These are phyloP conservation scores for Stagonosporopsis chrysanthemi DNA, from an alignment of 2,329 filamentous ascomycete genomes.

Conservation along the genomic window DNA sequence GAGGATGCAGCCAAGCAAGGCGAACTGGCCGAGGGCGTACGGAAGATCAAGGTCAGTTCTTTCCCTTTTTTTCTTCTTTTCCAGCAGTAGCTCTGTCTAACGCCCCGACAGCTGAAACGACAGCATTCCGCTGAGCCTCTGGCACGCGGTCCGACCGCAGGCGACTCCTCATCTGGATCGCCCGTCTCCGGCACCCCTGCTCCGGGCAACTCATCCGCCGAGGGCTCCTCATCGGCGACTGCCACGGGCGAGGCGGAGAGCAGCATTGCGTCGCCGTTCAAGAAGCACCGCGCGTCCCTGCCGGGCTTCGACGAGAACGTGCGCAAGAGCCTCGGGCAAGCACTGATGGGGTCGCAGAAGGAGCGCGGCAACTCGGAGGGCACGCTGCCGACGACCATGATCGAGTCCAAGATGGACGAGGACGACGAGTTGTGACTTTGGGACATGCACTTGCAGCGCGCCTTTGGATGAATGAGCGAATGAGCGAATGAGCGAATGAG, in stretches of 20 bases:
- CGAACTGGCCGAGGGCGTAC: conserved; percentile 80
- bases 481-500: too few species aligned
- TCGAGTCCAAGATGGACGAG: conserved; percentile 50
- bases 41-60: conserved; percentile 73
- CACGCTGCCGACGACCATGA: conserved; percentile 29
- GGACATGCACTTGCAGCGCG: conserved; percentile 33
- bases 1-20: conserved; percentile 77
- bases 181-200: conserved; percentile 32
- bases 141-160: conserved; percentile 43
- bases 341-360: conserved; percentile 41
- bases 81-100: conserved; percentile 22
- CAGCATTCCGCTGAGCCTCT: conserved; percentile 78
- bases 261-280: conserved; percentile 72
- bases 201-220: conserved; percentile 23
- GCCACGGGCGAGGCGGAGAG: conserved; percentile 52
- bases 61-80: too few species aligned
- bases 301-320: conserved; percentile 57
- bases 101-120: conserved; percentile 71
- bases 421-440: conserved; percentile 56
- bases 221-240: conserved; percentile 38
- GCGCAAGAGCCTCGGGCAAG: conserved; percentile 47
- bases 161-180: conserved; percentile 34
- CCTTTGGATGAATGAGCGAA: conserved; percentile 16
- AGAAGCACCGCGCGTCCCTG: conserved; percentile 74
- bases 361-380: conserved; percentile 45